These are phyloP conservation scores for Biscutella laevigata DNA, from an alignment of 441 rosid genomes.

Conservation along the genomic window DNA sequence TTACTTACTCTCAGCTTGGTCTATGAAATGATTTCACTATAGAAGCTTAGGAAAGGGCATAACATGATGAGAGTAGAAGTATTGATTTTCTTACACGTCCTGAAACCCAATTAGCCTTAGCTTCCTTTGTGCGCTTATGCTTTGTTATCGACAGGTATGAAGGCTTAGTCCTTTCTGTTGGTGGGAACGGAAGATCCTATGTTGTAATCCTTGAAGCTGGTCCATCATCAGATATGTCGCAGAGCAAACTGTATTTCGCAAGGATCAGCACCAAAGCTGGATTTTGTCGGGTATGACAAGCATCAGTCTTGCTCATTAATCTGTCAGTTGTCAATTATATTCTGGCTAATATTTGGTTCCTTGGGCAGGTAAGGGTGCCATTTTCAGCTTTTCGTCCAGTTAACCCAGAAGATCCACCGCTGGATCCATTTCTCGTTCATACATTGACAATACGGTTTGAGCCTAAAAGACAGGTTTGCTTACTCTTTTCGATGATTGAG, in stretches of 20 bases:
- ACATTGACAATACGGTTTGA: conserved; percentile 87
- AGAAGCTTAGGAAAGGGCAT: not conserved
- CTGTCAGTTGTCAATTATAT: too few species aligned
- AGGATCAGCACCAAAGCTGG: conserved; percentile 85
- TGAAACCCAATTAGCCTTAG: not conserved
- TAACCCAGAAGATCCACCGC: conserved; percentile 87
- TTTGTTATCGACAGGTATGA: conserved; percentile 45
- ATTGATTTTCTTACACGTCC: not conserved
- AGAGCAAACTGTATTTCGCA: conserved; percentile 79
- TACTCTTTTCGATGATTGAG: not conserved
- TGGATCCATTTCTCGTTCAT: conserved; percentile 90
- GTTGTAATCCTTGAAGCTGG: conserved; percentile 92
- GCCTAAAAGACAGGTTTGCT: conserved; percentile 83
- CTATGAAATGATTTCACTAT: not conserved
- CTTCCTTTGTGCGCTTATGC: not conserved
- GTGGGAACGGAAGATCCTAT: conserved; percentile 94
- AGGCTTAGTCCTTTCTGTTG: conserved; percentile 84
- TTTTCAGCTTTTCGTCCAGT: conserved; percentile 92
- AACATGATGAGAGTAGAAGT: not conserved
- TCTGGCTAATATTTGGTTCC: conserved; percentile 13
- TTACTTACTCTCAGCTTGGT: not conserved
- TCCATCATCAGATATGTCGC: conserved; percentile 75
- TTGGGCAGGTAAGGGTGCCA: conserved; percentile 79
- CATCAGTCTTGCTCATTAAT: not conserved
- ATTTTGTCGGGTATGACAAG: conserved; percentile 65